Evolutionary conservation across 345 rosid species (phyloP), one percentile per base, ranked within the genome.

Genomic region (Erodium maritimum): DNA sequence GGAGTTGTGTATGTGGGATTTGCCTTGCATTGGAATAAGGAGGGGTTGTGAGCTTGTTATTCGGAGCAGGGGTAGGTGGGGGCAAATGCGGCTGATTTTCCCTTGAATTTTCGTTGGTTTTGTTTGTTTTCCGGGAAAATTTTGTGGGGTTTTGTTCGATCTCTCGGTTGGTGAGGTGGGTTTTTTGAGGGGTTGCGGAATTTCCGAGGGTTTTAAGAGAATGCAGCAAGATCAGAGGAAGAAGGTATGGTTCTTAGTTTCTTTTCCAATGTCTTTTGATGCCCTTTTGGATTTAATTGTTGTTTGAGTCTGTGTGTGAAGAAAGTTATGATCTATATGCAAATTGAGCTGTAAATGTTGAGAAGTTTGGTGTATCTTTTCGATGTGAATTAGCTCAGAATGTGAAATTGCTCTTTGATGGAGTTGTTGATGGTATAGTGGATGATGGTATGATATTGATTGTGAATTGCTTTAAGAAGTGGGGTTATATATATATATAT

Each of bases 181-280:
- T 25, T 23, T 66, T 17, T 50, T 29, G 5, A 11, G 21, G 21
- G 23, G 18, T 17, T 34, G 46, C 23, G 19, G 56, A 50, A 37
- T 42, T 42, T 16, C 37, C 3, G 14, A 12, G 48, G 48, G 11
- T 42, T 42, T 42, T 10, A 34, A 68, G 61, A 68, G 17, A 67
- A 81, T 82, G 88, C 97, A 87, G 82, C 84, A 73, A 73, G 95
- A 83, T 71, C 81, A 80, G 55, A 82, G 88, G 56, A 87, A 87
- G 67, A 90, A 90, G 97, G 95, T 90, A 64, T 21, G 22, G n/a
- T 50, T 61, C 19, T 22, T 29, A 34, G 17, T 10, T 10, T 29
- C 37, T 42, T 42, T 42, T 42, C 48, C 48, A 42, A 19, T 54
- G 50, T 55, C 54, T 42, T 42, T 42, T 13, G 48, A 7, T 42